These are phyloP conservation scores for Hypholoma fasciculare DNA, from an alignment of 768 basidiomycete genomes.

Conservation along the genomic window DNA sequence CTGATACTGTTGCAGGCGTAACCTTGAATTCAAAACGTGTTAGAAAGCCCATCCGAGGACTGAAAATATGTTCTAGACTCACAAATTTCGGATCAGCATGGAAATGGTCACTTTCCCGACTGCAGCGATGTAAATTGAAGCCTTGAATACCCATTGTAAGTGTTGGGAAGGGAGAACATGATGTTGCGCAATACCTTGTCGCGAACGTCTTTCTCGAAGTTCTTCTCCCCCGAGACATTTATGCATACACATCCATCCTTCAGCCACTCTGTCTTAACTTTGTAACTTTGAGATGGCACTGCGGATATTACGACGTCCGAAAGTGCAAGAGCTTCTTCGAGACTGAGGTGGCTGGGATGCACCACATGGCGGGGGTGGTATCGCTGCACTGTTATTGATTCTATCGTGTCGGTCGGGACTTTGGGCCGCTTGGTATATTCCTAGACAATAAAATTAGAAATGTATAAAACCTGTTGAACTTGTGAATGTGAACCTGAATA, in stretches of 20 bases:
- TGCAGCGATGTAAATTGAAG: slow-evolving; percentile 90
- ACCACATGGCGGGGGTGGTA: slow-evolving; percentile 88
- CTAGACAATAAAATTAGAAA: slow-evolving; percentile 20
- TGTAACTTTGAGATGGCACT: slow-evolving; percentile 83
- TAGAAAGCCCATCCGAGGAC: background rate
- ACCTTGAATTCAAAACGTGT: slow-evolving; percentile 28
- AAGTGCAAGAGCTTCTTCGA: slow-evolving; percentile 78
- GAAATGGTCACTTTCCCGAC: slow-evolving; percentile 98
- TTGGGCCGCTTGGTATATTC: slow-evolving; percentile 94
- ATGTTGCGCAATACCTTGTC: slow-evolving; percentile 63
- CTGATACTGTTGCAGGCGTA: slow-evolving; percentile 59
- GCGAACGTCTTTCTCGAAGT: slow-evolving; percentile 91
- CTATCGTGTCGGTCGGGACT: slow-evolving; percentile 27
- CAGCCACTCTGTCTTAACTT: slow-evolving; percentile 83
- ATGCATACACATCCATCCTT: slow-evolving; percentile 94
- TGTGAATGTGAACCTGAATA: slow-evolving; percentile 59
- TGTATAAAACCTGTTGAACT: background rate
- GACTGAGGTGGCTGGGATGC: slow-evolving; percentile 62
- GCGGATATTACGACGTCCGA: slow-evolving; percentile 96
- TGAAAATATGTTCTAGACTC: slow-evolving; percentile 28
- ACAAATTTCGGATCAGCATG: slow-evolving; percentile 97
- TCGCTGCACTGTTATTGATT: slow-evolving; percentile 40
- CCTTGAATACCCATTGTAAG: slow-evolving; percentile 42
- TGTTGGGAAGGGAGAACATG: background rate
- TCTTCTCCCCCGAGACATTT: slow-evolving; percentile 94